Base-by-base conservation (phyloP, 768 basidiomycete species). In the Ephemerocybe angulata region DNA sequence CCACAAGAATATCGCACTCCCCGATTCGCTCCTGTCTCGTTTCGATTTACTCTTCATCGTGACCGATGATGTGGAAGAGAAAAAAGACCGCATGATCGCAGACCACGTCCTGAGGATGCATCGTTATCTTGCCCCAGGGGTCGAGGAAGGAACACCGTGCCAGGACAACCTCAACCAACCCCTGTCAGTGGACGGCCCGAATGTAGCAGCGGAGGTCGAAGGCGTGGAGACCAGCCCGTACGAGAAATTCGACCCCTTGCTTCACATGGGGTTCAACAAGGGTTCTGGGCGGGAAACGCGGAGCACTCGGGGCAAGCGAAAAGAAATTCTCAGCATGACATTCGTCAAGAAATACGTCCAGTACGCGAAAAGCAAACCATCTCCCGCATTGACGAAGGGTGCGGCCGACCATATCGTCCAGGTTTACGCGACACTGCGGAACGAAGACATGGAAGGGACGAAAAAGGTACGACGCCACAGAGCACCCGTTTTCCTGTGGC, bases 311-410 rank as follows among this genome's bases (percentile, higher is more conserved):
- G 67, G 74, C 46, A 87, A 85, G 70, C 82, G 81, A 53, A 81
- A 85, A 57, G 94, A 98, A 70, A 86, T 99, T 35, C 78, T 99
- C 54, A 93, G 86, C 62, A 93, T 97, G 57, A 75, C 87, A 4
- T 99, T 99, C 66, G 86, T 99, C 68, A 99, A 99, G 74, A 98
- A 98, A 72, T 98, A 95, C 63, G 89, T 99, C 54, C 96, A 98
- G 71, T 98, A 98, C 63, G 90, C 96, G 40, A 98, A 98, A 74
- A 89, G 84, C 71, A 86, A 88, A 63, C 80, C 86, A 17, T 81
- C 88, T 54, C 97, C 97, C 1, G 84, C 81, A 22, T 73, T 98
- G 60, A 96, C 92, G 6, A 88, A 93, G 67, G 93, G 90, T 37
- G 97, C 97, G 4, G 93, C 95, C 54, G 94, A 97, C 67, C 82